Evolutionary conservation across 73 alveolate genomes (phyloP).

Genomic region (Blepharisma stoltei): DNA sequence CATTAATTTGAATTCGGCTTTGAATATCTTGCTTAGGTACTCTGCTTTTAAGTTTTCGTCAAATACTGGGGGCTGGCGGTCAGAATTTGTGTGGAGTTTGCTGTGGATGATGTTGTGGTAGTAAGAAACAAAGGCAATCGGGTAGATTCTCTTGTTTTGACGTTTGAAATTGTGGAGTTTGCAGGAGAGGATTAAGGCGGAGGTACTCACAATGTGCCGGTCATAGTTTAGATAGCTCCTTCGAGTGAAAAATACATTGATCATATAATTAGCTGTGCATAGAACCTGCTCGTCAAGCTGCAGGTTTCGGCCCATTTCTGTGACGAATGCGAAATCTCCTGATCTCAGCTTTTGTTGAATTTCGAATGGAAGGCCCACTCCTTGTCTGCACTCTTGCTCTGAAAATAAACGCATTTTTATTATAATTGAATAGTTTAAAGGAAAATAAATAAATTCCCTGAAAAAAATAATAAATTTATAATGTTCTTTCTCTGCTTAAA

Average conservation of each 20-base stretch:
- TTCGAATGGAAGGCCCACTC: slow-evolving; percentile 27
- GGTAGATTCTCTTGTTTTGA: slow-evolving; percentile 23
- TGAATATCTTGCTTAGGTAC: slow-evolving; percentile 4
- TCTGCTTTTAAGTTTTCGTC: slow-evolving; percentile 18
- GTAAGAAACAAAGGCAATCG: neutral
- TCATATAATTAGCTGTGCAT: slow-evolving; percentile 26
- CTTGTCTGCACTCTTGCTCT: slow-evolving; percentile 20
- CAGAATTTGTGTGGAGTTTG: slow-evolving; percentile 4
- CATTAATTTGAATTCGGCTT: slow-evolving; percentile 27
- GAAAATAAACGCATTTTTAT: neutral
- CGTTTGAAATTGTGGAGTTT: slow-evolving; percentile 2
- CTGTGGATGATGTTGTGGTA: slow-evolving; percentile 15
- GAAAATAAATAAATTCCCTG: too few species aligned
- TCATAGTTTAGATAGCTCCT: slow-evolving; percentile 24
- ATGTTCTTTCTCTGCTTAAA: too few species aligned
- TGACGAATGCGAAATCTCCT: slow-evolving; percentile 16
- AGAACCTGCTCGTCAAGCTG: slow-evolving; percentile 16
- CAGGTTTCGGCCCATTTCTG: slow-evolving; percentile 31
- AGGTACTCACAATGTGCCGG: slow-evolving; percentile 13
- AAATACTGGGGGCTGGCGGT: slow-evolving; percentile 23
- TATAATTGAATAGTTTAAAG: neutral
- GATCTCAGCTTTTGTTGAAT: slow-evolving; percentile 29
- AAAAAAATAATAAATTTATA: too few species aligned
- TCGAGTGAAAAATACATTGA: slow-evolving; percentile 25
- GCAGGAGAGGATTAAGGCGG: slow-evolving; percentile 31